phyloP scores from a whole-genome alignment of 2,329 filamentous ascomycete species.

The Fonsecaea erecta region DNA sequence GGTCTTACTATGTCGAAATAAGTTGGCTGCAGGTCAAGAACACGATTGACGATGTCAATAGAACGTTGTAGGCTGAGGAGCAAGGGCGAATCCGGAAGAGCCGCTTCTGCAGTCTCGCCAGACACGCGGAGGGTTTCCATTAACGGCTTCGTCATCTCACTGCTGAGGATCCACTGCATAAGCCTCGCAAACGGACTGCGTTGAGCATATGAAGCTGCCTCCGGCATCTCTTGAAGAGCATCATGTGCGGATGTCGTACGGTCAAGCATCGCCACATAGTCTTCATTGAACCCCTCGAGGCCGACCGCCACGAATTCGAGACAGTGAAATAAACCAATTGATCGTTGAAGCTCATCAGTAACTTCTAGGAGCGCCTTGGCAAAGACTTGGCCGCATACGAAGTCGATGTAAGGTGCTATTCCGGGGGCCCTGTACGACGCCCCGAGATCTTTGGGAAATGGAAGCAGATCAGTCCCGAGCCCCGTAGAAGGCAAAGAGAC shows the following conservation, averaged over 20 bases:
- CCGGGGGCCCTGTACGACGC: constrained; percentile 78
- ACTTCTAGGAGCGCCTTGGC: constrained; percentile 68
- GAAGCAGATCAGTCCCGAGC: constrained; percentile 66
- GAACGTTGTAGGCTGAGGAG: constrained; percentile 77
- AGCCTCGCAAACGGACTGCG: constrained; percentile 91
- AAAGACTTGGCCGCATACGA: constrained; percentile 79
- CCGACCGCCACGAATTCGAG: constrained; percentile 81
- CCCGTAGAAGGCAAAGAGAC: constrained; percentile 59
- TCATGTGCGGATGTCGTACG: constrained; percentile 20
- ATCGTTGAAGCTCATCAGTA: constrained; percentile 69
- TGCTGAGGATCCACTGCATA: constrained; percentile 98
- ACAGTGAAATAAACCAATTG: constrained; percentile 76
- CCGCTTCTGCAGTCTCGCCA: constrained; percentile 70
- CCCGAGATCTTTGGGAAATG: constrained; percentile 86
- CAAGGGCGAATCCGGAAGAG: constrained; percentile 76
- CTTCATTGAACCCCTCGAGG: constrained; percentile 88
- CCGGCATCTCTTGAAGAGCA: constrained; percentile 21
- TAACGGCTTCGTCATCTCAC: constrained; percentile 78
- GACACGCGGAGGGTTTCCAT: constrained; percentile 81
- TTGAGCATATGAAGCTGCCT: constrained; percentile 71
- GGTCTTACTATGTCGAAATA: constrained; percentile 89
- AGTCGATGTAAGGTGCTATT: constrained; percentile 92
- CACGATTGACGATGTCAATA: constrained; percentile 81
- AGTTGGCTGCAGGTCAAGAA: constrained; percentile 86
- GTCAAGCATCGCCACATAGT: constrained; percentile 64